Percentiles rank a stretch among this genome's conserved stretches.
These are phyloP conservation scores for Truncatella angustata DNA, from an alignment of 2,329 filamentous ascomycete species.

Conservation along the genomic window DNA sequence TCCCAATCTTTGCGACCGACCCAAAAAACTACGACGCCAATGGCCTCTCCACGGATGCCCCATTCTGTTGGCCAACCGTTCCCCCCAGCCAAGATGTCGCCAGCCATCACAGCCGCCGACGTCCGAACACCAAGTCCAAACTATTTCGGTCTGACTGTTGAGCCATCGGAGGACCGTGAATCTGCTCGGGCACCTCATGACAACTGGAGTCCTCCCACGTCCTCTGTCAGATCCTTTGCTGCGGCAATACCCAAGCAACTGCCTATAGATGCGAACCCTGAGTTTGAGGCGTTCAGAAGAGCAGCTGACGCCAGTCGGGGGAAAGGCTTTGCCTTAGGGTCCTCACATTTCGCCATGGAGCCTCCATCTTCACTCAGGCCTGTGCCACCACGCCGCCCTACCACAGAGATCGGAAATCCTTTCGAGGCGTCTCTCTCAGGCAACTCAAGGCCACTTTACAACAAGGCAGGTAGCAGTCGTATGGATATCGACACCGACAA, in stretches of 20 bases:
- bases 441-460: constrained; percentile 18
- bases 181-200: constrained; percentile 62
- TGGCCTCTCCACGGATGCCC: constrained; percentile 49
- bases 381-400: constrained; percentile 45
- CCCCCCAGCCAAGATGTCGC: constrained; percentile 48
- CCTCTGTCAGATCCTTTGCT: constrained; percentile 68
- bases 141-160: constrained; percentile 78
- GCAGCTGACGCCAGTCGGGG: constrained; percentile 66
- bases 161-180: constrained; percentile 60
- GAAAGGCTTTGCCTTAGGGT: constrained; percentile 47
- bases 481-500: constrained; percentile 47
- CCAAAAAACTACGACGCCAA: constrained; percentile 47
- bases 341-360: constrained; percentile 42
- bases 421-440: constrained; percentile 30
- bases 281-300: constrained; percentile 77
- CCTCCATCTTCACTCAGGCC: constrained; percentile 35
- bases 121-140: constrained; percentile 67
- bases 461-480: constrained; percentile 18
- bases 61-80: constrained; percentile 55
- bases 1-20: constrained; percentile 37
- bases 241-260: constrained; percentile 67
- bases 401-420: constrained; percentile 42
- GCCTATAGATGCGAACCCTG: constrained; percentile 71
- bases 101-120: constrained; percentile 34
- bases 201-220: constrained; percentile 73